These are phyloP conservation scores for Claviceps africana DNA, from an alignment of 2,329 filamentous ascomycete genomes.

Conservation along the genomic window DNA sequence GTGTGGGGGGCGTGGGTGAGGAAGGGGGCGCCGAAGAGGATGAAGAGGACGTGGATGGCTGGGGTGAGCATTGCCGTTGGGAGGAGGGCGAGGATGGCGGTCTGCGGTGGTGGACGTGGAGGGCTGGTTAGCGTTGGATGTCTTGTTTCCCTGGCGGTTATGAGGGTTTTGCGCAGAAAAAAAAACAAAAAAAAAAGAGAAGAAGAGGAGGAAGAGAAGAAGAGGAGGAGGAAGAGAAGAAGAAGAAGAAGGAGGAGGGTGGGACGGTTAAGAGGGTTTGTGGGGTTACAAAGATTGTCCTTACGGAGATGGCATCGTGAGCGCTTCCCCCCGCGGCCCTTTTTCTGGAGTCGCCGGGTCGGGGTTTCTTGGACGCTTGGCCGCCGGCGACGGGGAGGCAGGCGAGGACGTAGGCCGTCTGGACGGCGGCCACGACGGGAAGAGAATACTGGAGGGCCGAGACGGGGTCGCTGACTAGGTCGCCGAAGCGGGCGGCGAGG, in stretches of 20 bases:
- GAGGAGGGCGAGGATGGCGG: slow-evolving; percentile 30
- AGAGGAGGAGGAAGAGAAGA: neutral
- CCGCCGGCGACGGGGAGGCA: slow-evolving; percentile 50
- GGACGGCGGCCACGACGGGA: slow-evolving; percentile 48
- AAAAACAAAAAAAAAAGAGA: neutral
- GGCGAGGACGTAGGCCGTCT: slow-evolving; percentile 46
- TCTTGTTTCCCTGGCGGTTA: neutral
- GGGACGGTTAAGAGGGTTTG: too few relatives aligned
- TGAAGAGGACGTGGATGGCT: slow-evolving; percentile 44
- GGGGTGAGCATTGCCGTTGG: slow-evolving; percentile 62
- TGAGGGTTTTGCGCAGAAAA: neutral
- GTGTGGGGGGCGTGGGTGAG: slow-evolving; percentile 71
- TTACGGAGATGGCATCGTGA: neutral
- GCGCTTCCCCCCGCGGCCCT: neutral
- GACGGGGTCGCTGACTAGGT: slow-evolving; percentile 57
- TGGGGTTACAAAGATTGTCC: too few relatives aligned
- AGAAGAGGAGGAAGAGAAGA: neutral
- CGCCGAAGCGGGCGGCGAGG: slow-evolving; percentile 48
- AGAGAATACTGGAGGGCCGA: slow-evolving; percentile 47
- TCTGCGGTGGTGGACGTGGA: slow-evolving; percentile 17
- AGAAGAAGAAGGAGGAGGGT: neutral
- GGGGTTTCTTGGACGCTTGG: slow-evolving; percentile 31
- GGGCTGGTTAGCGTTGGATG: neutral
- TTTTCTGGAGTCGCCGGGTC: slow-evolving; percentile 42
- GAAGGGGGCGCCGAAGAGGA: slow-evolving; percentile 85